Conservation (phyloP, 2,329 filamentous ascomycete species). For the Phialemoniopsis sp. region DNA sequence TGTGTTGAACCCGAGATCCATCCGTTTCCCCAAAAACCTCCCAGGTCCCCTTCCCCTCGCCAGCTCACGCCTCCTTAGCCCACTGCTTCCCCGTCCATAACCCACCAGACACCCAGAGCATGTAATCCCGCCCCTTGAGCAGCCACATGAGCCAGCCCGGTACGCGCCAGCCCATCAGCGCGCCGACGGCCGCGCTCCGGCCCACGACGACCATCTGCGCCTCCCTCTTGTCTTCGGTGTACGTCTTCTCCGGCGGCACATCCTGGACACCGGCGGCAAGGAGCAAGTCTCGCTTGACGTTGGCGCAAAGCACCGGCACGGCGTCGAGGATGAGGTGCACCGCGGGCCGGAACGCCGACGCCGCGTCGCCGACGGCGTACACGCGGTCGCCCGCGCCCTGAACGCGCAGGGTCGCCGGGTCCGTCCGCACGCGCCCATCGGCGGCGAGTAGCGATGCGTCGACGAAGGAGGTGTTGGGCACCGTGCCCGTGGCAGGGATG, state of each 20-base stretch:
- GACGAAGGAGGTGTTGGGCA: conserved; percentile 12
- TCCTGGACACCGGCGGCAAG: conserved; percentile 20
- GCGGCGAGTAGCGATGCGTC: conserved; percentile 6
- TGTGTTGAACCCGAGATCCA: too few species aligned
- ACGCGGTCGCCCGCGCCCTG: conserved; percentile 22
- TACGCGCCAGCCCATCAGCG: conserved; percentile 33
- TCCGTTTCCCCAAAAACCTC: too few species aligned
- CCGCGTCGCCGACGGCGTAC: conserved; percentile 42
- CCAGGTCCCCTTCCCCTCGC: too few species aligned
- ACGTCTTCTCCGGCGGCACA: conserved; percentile 21
- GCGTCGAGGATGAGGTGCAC: conserved; percentile 35
- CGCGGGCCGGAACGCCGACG: conserved; percentile 31
- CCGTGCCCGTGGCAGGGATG: conserved; percentile 37
- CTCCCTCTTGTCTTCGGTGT: conserved; percentile 35
- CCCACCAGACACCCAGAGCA: conserved; percentile 40
- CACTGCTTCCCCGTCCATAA: conserved; percentile 49
- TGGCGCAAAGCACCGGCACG: conserved; percentile 38
- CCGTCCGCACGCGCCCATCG: conserved; percentile 32
- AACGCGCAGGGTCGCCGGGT: conserved; percentile 27
- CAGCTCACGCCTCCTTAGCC: conserved; percentile 35
- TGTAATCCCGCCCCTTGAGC: conserved; percentile 47
- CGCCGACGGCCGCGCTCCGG: conserved; percentile 36
- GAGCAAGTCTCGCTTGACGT: conserved; percentile 45
- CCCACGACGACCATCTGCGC: conserved; percentile 45
- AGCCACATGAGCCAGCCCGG: conserved; percentile 42